Evolutionary conservation across 1,139 yeast species (phyloP).

Genomic region (Suhomyces panamericanus): DNA sequence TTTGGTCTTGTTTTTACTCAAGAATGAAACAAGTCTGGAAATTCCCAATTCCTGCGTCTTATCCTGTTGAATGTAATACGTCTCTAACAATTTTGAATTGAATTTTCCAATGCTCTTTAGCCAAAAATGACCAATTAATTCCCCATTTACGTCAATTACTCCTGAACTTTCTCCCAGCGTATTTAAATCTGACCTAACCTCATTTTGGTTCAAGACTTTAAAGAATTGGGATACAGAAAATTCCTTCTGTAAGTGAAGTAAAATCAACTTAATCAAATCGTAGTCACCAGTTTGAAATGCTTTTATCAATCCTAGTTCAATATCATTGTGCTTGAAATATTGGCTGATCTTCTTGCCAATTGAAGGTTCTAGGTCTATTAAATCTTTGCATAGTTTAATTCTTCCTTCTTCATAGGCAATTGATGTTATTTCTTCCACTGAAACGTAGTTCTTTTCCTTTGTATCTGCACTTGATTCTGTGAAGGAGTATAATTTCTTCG

Average conservation of each 20-base stretch:
- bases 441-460: constrained; percentile 33
- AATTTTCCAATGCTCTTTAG: constrained; percentile 30
- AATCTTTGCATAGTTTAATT: constrained; percentile 57
- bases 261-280: constrained; percentile 61
- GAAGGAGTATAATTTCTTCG: constrained; percentile 40
- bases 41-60: constrained; percentile 27
- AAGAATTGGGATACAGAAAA: constrained; percentile 44
- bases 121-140: constrained; percentile 47
- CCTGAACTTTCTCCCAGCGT: constrained; percentile 15
- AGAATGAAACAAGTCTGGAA: constrained; percentile 20
- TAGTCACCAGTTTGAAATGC: constrained; percentile 67
- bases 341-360: constrained; percentile 62
- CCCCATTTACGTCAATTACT: constrained; percentile 31
- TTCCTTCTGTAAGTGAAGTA: constrained; percentile 50
- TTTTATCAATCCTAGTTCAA: constrained; percentile 66
- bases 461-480: constrained; percentile 1
- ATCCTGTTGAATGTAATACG: constrained; percentile 38
- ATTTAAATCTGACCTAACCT: constrained; percentile 22
- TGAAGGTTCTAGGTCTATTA: constrained; percentile 69
- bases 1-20: constrained; percentile 13
- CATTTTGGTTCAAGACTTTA: constrained; percentile 43
- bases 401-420: constrained; percentile 87
- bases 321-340: constrained; percentile 70
- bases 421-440: constrained; percentile 65
- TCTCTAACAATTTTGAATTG: constrained; percentile 27